A percentile compares a stretch with the other conserved stretches of the same genome.
Conservation (phyloP, 2,329 filamentous ascomycete genomes). For the Claviceps africana region DNA sequence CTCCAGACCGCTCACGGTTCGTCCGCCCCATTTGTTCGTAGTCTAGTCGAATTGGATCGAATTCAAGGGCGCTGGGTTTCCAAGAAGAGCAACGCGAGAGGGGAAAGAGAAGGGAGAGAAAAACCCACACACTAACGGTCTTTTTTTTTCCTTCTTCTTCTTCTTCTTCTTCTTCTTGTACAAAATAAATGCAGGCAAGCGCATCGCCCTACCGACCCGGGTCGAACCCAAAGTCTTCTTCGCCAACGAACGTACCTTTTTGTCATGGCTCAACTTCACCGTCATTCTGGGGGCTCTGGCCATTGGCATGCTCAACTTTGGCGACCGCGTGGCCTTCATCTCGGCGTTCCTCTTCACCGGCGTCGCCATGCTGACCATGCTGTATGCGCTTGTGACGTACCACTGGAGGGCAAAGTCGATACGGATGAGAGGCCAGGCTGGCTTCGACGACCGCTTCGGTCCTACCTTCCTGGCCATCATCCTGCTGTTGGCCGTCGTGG, state of each 20-base stretch:
- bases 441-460: slow-evolving; percentile 92
- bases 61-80: not conserved
- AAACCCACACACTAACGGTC: slow-evolving; percentile 8
- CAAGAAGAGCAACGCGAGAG: not conserved
- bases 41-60: not conserved
- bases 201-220: slow-evolving; percentile 91
- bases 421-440: slow-evolving; percentile 76
- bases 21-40: not conserved
- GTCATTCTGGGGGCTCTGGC: slow-evolving; percentile 94
- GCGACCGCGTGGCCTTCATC: slow-evolving; percentile 86
- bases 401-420: slow-evolving; percentile 96
- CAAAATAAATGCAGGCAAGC: slow-evolving; percentile 70
- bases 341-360: slow-evolving; percentile 86
- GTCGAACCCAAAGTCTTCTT: slow-evolving; percentile 99
- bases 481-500: slow-evolving; percentile 74
- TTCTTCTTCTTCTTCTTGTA: no score
- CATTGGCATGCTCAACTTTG: slow-evolving; percentile 95
- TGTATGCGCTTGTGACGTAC: slow-evolving; percentile 89
- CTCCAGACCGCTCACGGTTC: slow-evolving; percentile 85
- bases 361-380: slow-evolving; percentile 88
- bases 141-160: not conserved
- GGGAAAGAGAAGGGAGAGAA: not conserved
- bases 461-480: slow-evolving; percentile 82
- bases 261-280: slow-evolving; percentile 99
- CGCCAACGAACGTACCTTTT: slow-evolving; percentile 97